These are phyloP conservation scores for Chlamydomonas sp. DNA, from an alignment of 139 green algal genomes.

Conservation along the genomic window DNA sequence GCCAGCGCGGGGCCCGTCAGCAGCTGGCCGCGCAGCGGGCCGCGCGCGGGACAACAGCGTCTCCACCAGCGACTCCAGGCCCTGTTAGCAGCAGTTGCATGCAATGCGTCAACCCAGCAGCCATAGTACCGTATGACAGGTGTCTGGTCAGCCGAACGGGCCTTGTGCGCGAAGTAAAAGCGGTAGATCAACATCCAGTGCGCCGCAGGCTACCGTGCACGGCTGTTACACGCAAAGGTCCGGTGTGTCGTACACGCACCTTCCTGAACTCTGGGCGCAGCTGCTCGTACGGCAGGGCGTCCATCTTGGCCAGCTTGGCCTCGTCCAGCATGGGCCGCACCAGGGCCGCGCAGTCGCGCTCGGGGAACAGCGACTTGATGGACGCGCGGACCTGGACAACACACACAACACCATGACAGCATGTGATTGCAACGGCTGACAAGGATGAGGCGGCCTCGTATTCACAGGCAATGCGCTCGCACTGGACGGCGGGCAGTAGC, in stretches of 20 bases:
- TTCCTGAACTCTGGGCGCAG: slow-evolving; percentile 88
- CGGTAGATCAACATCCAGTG: no score
- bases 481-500: no score
- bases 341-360: slow-evolving; percentile 90
- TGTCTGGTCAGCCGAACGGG: no score
- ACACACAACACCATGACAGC: no score
- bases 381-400: slow-evolving; percentile 75
- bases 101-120: background rate
- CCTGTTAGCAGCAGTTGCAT: slow-evolving; percentile 40
- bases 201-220: no score
- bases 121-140: no score
- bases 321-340: slow-evolving; percentile 91
- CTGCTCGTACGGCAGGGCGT: slow-evolving; percentile 59
- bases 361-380: slow-evolving; percentile 93
- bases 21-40: slow-evolving; percentile 67
- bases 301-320: slow-evolving; percentile 77
- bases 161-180: no score
- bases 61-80: slow-evolving; percentile 78
- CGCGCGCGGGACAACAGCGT: slow-evolving; percentile 61
- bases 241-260: slow-evolving; percentile 27
- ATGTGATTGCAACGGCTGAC: no score
- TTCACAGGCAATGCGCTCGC: no score
- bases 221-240: no score
- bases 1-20: slow-evolving; percentile 67
- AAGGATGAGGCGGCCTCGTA: no score